These are phyloP conservation scores for Leccinum ochraceum DNA, from an alignment of 768 basidiomycete genomes.

Conservation along the genomic window DNA sequence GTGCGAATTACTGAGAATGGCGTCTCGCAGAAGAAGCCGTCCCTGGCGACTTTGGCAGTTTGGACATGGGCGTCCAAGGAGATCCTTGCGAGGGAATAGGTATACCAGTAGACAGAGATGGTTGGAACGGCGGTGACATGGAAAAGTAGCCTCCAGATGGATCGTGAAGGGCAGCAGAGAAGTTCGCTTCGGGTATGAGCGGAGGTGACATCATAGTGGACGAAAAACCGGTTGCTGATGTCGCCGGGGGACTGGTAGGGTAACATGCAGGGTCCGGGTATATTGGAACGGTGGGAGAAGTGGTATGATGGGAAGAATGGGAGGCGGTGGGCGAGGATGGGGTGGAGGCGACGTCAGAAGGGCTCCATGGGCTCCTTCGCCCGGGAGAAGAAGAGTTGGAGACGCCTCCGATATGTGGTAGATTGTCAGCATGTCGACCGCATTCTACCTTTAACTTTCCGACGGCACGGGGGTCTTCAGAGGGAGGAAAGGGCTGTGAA, in stretches of 20 bases:
- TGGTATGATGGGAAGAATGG: conserved; percentile 18
- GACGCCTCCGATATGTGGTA: conserved; percentile 10
- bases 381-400: conserved; percentile 37
- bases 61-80: conserved; percentile 16
- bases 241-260: conserved; percentile 12
- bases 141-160: conserved; percentile 19
- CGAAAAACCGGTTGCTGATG: conserved; percentile 11
- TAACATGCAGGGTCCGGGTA: conserved; percentile 25
- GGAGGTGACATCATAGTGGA: conserved; percentile 6
- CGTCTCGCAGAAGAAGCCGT: conserved; percentile 9
- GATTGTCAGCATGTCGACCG: conserved; percentile 25
- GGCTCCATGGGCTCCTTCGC: conserved; percentile 28
- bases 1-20: conserved; percentile 26
- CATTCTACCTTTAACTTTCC: conserved; percentile 27
- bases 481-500: conserved; percentile 13
- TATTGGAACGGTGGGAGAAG: conserved; percentile 24
- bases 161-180: conserved; percentile 16
- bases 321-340: conserved; percentile 29
- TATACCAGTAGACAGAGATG: conserved; percentile 9
- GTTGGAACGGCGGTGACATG: conserved; percentile 13
- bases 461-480: conserved; percentile 22
- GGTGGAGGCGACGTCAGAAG: conserved; percentile 23
- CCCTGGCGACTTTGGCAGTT: conserved; percentile 11
- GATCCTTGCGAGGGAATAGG: conserved; percentile 19
- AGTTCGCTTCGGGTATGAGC: conserved; percentile 17